Percentiles rank a stretch among this genome's conserved stretches.
Conservation (phyloP, 441 rosid species). For the Populus tomentosa region DNA sequence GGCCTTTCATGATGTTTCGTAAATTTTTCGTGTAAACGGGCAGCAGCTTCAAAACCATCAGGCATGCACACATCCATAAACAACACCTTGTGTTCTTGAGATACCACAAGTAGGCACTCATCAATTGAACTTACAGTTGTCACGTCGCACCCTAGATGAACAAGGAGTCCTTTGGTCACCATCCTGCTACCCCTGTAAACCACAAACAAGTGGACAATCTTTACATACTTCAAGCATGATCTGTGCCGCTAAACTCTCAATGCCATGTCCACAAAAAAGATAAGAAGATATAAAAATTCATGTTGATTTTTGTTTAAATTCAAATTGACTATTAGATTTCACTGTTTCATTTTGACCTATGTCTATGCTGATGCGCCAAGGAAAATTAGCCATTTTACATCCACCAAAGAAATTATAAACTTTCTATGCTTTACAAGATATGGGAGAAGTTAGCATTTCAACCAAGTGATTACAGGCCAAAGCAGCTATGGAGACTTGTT, state of each 20-base stretch:
- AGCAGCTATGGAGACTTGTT: no score
- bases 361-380: background rate
- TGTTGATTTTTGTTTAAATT: no score
- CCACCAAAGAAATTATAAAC: no score
- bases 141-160: slow-evolving; percentile 90
- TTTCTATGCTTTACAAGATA: no score
- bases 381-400: no score
- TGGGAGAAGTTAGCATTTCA: no score
- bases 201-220: slow-evolving; percentile 4
- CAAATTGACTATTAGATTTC: background rate
- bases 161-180: slow-evolving; percentile 73
- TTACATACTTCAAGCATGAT: background rate
- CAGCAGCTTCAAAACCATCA: slow-evolving; percentile 60
- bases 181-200: slow-evolving; percentile 69
- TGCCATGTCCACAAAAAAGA: background rate
- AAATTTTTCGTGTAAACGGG: slow-evolving; percentile 57
- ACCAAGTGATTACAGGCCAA: no score
- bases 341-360: background rate
- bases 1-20: slow-evolving; percentile 67
- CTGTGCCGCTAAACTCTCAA: background rate
- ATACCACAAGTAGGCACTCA: slow-evolving; percentile 59
- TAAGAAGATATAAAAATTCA: no score
- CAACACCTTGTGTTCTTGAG: slow-evolving; percentile 69
- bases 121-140: slow-evolving; percentile 59
- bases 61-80: slow-evolving; percentile 68